Conservation (phyloP, 2,329 filamentous ascomycete species). For the Clonostachys chloroleuca region DNA sequence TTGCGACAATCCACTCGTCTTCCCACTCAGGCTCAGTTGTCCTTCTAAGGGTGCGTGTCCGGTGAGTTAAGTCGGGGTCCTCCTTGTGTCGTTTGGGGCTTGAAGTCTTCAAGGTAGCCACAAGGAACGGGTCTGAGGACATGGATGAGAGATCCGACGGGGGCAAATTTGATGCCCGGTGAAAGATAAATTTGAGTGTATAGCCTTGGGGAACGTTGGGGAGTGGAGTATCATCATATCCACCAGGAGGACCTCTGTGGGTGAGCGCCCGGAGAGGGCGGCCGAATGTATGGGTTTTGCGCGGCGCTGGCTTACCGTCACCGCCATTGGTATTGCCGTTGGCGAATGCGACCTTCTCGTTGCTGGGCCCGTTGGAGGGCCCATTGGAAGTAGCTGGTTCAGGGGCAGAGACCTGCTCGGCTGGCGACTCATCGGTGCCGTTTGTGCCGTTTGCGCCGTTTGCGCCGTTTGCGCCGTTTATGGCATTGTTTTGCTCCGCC, state of each 20-base stretch:
- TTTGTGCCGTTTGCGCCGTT: not conserved
- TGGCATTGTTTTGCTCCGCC: not conserved
- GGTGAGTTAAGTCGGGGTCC: slow-evolving; percentile 69
- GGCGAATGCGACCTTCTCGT: not conserved
- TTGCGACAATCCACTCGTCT: slow-evolving; percentile 81
- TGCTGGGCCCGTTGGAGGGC: no score
- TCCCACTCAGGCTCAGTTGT: slow-evolving; percentile 78
- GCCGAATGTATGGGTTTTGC: not conserved
- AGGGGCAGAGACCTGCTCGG: not conserved
- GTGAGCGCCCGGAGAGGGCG: slow-evolving; percentile 1
- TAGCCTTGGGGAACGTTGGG: slow-evolving; percentile 73
- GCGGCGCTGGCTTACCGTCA: not conserved
- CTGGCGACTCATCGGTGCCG: not conserved
- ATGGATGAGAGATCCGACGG: slow-evolving; percentile 73
- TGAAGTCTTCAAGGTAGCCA: slow-evolving; percentile 68
- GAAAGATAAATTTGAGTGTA: slow-evolving; percentile 81
- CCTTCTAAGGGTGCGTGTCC: slow-evolving; percentile 71
- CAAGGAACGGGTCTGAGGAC: slow-evolving; percentile 79
- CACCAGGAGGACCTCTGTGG: slow-evolving; percentile 58
- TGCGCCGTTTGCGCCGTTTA: not conserved
- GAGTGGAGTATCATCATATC: slow-evolving; percentile 75
- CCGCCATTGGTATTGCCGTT: not conserved
- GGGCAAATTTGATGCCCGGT: slow-evolving; percentile 75
- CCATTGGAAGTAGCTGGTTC: no score
- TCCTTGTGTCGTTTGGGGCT: slow-evolving; percentile 79